These are phyloP conservation scores for Xylaria curta DNA, from an alignment of 495 filamentous ascomycete species.

Conservation along the genomic window DNA sequence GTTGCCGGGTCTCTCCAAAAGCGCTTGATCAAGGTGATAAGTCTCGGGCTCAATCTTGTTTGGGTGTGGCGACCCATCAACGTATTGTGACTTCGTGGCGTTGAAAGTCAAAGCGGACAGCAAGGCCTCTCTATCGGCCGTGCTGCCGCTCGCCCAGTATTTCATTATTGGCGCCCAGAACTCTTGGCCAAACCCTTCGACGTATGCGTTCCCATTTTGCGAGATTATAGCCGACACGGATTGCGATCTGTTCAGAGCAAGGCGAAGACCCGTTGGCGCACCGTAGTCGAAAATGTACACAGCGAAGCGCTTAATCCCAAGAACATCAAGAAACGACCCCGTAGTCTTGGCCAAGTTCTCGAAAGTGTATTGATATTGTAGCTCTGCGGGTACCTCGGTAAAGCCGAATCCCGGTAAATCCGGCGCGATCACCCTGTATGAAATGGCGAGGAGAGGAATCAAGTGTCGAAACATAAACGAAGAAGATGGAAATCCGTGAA, in stretches of 20 bases:
- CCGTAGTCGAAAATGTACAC: constrained; percentile 1
- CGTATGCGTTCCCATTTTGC: constrained; percentile 72
- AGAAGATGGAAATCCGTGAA: constrained; percentile 69
- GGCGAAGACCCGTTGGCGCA: background rate
- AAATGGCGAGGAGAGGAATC: constrained; percentile 61
- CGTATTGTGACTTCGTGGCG: constrained; percentile 63
- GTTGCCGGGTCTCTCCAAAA: constrained; percentile 58
- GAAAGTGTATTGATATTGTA: constrained; percentile 2
- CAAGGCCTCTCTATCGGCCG: constrained; percentile 47
- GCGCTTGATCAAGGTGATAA: constrained; percentile 57
- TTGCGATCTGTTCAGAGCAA: background rate
- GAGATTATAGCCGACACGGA: constrained; percentile 60
- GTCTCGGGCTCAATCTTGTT: constrained; percentile 55
- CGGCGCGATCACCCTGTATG: constrained; percentile 64
- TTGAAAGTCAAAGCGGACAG: constrained; percentile 48
- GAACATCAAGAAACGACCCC: background rate
- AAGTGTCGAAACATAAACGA: constrained; percentile 67
- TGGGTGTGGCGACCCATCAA: constrained; percentile 49
- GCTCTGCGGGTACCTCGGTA: background rate
- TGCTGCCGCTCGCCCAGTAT: constrained; percentile 55
- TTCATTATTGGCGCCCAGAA: constrained; percentile 61
- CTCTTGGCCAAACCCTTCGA: constrained; percentile 57
- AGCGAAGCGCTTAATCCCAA: background rate
- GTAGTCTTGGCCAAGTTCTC: background rate
- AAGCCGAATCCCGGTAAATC: constrained; percentile 70